Conservation (phyloP, 805 yeast genomes). For the Candida hungchunana region DNA sequence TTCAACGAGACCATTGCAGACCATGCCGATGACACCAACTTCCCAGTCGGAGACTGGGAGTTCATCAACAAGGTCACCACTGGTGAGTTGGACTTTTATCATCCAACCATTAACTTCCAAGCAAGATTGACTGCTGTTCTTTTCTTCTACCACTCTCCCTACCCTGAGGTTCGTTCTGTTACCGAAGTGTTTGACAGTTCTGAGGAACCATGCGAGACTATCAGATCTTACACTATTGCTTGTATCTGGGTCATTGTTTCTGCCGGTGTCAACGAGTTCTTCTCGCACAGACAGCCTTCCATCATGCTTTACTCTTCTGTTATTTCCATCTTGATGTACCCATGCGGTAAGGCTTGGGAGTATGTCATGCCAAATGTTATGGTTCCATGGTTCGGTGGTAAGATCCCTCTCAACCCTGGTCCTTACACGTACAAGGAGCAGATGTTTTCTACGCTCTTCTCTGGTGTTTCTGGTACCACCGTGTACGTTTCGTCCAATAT, state of each 20-base stretch:
- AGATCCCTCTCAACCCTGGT: constrained; percentile 51
- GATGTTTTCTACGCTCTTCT: constrained; percentile 51
- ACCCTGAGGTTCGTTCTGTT: constrained; percentile 64
- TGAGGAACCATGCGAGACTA: constrained; percentile 45
- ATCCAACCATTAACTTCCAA: constrained; percentile 8
- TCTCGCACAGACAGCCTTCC: constrained; percentile 50
- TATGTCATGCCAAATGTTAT: constrained; percentile 43
- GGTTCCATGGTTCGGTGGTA: constrained; percentile 35
- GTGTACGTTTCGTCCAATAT: constrained; percentile 37
- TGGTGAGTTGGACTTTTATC: constrained; percentile 5
- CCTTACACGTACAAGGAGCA: constrained; percentile 65
- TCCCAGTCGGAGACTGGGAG: constrained; percentile 30
- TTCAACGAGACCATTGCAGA: constrained; percentile 36
- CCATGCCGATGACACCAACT: constrained; percentile 45
- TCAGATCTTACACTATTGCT: constrained; percentile 35
- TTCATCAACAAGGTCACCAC: constrained; percentile 4
- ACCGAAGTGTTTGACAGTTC: constrained; percentile 50
- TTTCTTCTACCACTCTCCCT: constrained; percentile 44
- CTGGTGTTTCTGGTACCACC: constrained; percentile 28
- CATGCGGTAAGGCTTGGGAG: constrained; percentile 41
- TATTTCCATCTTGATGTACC: constrained; percentile 42
- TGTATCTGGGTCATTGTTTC: constrained; percentile 48
- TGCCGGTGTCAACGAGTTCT: constrained; percentile 52
- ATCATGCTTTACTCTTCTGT: constrained; percentile 41
- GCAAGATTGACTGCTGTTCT: constrained; percentile 8